These are phyloP conservation scores for Paecilomyces sp. DNA, from an alignment of 2,329 filamentous ascomycete genomes.

Conservation along the genomic window DNA sequence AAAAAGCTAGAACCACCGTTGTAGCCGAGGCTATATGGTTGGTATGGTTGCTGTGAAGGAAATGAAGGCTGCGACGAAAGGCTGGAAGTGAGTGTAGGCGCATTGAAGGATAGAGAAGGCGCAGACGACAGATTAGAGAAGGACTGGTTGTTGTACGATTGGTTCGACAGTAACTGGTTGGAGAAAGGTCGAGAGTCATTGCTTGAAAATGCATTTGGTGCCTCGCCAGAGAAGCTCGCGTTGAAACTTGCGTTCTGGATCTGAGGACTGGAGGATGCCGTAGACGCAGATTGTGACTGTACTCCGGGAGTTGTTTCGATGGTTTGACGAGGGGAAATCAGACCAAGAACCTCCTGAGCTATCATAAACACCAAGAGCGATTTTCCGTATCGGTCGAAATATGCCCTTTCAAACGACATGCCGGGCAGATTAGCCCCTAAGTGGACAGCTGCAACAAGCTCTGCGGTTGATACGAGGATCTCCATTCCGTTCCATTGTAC, in stretches of 20 bases:
- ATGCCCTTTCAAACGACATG: conserved; percentile 20
- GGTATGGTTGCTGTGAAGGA: conserved; percentile 15
- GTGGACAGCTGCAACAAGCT: conserved; percentile 31
- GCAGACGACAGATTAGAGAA: conserved; percentile 5
- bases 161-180: conserved; percentile 14
- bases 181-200: background rate
- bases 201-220: background rate
- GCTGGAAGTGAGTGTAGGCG: conserved; percentile 17
- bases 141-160: background rate
- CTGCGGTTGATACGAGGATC: conserved; percentile 29
- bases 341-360: conserved; percentile 28
- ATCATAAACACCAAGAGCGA: conserved; percentile 31
- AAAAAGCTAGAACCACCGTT: background rate
- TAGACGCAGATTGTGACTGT: conserved; percentile 2
- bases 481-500: conserved; percentile 31
- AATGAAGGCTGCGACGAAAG: conserved; percentile 19
- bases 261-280: background rate
- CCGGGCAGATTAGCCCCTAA: conserved; percentile 28
- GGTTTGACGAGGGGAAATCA: conserved; percentile 9
- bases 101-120: conserved; percentile 24
- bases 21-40: conserved; percentile 10
- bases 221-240: background rate
- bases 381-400: conserved; percentile 33
- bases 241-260: background rate
- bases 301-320: conserved; percentile 4